A percentile compares a stretch with the other conserved stretches of the same genome.
Conservation (phyloP, 176 grass and related monocot species). For the Hsuehochloa calcarea region DNA sequence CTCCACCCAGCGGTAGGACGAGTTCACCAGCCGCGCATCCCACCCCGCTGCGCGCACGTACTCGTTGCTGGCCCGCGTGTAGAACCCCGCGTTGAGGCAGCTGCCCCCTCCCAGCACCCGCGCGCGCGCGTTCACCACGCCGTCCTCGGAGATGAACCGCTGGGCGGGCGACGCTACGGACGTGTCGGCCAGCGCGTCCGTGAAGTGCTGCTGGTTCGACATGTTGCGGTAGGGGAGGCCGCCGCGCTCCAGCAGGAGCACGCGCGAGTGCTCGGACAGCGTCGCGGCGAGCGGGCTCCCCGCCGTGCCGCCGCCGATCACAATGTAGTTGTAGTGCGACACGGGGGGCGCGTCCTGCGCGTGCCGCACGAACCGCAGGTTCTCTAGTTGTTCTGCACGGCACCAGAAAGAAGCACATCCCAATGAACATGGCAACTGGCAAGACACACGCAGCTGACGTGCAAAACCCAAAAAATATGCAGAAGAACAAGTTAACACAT, state of each 20-base stretch:
- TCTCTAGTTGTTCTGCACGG: slow-evolving; percentile 26
- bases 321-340: slow-evolving; percentile 67
- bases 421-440: neutral
- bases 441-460: neutral
- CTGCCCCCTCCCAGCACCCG: slow-evolving; percentile 79
- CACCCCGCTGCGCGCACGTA: slow-evolving; percentile 53
- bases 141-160: slow-evolving; percentile 65
- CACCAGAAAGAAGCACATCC: neutral
- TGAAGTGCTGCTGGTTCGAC: slow-evolving; percentile 42
- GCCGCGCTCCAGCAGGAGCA: slow-evolving; percentile 58
- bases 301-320: slow-evolving; percentile 76
- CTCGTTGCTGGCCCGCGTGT: slow-evolving; percentile 64
- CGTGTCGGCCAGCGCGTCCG: slow-evolving; percentile 44
- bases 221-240: slow-evolving; percentile 48
- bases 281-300: slow-evolving; percentile 80
- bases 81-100: slow-evolving; percentile 87
- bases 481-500: neutral
- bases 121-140: slow-evolving; percentile 70
- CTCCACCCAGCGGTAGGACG: slow-evolving; percentile 78
- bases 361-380: slow-evolving; percentile 36
- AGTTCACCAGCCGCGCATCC: slow-evolving; percentile 49
- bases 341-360: slow-evolving; percentile 47
- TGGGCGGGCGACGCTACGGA: slow-evolving; percentile 33
- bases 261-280: slow-evolving; percentile 52
- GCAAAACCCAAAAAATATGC: neutral